Base-by-base conservation (phyloP, 2,329 filamentous ascomycete genomes). In the Penicillium polonicum region DNA sequence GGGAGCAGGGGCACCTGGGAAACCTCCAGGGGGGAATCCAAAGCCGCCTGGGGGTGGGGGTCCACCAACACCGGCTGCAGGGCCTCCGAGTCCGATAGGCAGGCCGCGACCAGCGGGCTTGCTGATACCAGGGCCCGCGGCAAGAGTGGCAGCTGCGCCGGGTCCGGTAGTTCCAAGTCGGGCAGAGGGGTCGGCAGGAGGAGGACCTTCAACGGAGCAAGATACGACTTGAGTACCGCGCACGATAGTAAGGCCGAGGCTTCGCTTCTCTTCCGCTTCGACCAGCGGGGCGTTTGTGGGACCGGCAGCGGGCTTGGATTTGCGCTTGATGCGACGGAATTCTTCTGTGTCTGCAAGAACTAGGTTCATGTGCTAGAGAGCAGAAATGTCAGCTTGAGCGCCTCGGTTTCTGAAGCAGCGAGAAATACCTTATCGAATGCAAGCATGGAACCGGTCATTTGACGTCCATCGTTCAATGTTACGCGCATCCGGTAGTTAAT, bases 401-500 rank as follows among this genome's bases (percentile, higher is more conserved):
- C 50, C 48, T 54, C 29, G 19, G 44, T 21, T 66, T 48, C 67
- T 59, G 25, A 17, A 38, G 27, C 23, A 41, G n/a, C 43, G 39
- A 27, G 41, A 60, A 45, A 55, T 78, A 93, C 91, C 86, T 97
- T 97, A 78, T 99, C 94, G 72, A 97, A 99, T 54, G 94, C 94
- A 67, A 99, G 85, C 91, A 99, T 96, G 78, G 97, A 92, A 61
- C 92, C 94, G 41, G 92, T 92, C 88, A 99, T 95, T 77, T 97
- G 91, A 72, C 94, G 88, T 65, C 91, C 91, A 80, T 99, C 94
- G 73, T 91, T 91, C 76, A 99, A 84, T 56, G 92, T 97, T 65
- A 97, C 89, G 74, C 93, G 89, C 92, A 99, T 97, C 79, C 93
- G 91, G 83, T 96, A 97, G 82, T 99, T 97, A 84, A 99, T 96